Conservation (phyloP, 1,284 basidiomycete genomes). For the Marasmius oreades region DNA sequence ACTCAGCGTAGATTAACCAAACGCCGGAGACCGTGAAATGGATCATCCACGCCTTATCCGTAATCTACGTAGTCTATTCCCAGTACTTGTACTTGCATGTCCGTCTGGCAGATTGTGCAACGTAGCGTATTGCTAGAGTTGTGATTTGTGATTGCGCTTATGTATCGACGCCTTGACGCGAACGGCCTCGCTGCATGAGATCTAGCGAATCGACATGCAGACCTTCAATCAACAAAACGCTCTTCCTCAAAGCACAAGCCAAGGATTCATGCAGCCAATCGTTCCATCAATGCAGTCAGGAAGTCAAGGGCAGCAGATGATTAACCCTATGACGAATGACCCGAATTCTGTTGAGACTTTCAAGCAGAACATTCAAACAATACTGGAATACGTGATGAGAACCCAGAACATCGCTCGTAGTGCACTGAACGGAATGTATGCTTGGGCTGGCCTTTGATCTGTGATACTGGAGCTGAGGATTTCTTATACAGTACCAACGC, state of each 20-base stretch:
- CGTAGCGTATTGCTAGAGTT: too few relatives aligned
- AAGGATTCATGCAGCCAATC: not conserved
- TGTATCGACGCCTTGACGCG: too few relatives aligned
- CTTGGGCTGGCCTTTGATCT: conserved; percentile 7
- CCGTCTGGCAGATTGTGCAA: too few relatives aligned
- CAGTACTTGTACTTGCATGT: too few relatives aligned
- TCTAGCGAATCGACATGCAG: not conserved
- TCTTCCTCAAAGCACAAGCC: not conserved
- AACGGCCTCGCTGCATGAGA: too few relatives aligned
- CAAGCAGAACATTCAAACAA: conserved; percentile 48
- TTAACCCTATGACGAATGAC: conserved; percentile 26
- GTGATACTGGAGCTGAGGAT: not conserved
- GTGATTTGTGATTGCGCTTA: too few relatives aligned
- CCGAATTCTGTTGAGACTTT: conserved; percentile 52
- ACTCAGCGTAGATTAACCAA: too few relatives aligned
- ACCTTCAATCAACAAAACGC: not conserved
- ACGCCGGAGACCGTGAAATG: too few relatives aligned
- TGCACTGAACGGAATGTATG: conserved; percentile 49
- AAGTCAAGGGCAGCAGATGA: not conserved
- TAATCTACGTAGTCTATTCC: too few relatives aligned
- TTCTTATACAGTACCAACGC: conserved; percentile 42
- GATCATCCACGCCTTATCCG: too few relatives aligned
- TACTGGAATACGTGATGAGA: conserved; percentile 39
- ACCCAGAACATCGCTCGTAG: conserved; percentile 42
- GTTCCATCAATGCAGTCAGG: not conserved